Evolutionary conservation across 1,284 basidiomycete species (phyloP).

Genomic region (Boletus sp.): DNA sequence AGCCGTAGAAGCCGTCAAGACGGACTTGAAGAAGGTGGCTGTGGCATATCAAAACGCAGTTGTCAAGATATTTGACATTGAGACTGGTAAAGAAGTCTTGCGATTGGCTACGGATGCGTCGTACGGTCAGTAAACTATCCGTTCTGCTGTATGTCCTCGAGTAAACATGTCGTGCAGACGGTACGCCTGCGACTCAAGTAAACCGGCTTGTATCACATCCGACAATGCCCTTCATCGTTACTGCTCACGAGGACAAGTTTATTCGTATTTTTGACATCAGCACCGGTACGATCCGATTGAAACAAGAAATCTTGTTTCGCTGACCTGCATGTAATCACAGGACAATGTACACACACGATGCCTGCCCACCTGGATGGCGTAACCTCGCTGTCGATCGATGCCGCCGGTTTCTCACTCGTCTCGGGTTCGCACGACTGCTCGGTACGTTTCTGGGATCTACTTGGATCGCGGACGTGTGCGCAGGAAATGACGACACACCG

Average conservation of each 20-base stretch:
- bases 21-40: slow-evolving; percentile 75
- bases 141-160: slow-evolving; percentile 3
- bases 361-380: slow-evolving; percentile 89
- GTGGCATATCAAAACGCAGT: slow-evolving; percentile 89
- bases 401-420: slow-evolving; percentile 81
- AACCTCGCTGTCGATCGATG: slow-evolving; percentile 86
- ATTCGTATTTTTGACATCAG: slow-evolving; percentile 86
- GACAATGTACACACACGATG: slow-evolving; percentile 85
- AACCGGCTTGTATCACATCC: slow-evolving; percentile 91
- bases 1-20: slow-evolving; percentile 75
- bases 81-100: slow-evolving; percentile 76
- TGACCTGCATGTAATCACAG: slow-evolving; percentile 35
- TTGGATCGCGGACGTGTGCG: slow-evolving; percentile 74
- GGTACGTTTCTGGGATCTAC: slow-evolving; percentile 91
- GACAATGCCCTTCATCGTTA: slow-evolving; percentile 82
- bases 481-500: slow-evolving; percentile 90
- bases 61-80: slow-evolving; percentile 88
- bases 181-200: slow-evolving; percentile 72
- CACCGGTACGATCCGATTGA: slow-evolving; percentile 55
- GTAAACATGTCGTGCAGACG: slow-evolving; percentile 44
- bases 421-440: slow-evolving; percentile 94
- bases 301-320: background rate
- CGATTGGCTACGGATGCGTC: slow-evolving; percentile 65
- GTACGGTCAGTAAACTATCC: slow-evolving; percentile 51
- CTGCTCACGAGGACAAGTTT: slow-evolving; percentile 91